Base-by-base conservation (phyloP, 106 monocot species). In the Chionographis japonica region DNA sequence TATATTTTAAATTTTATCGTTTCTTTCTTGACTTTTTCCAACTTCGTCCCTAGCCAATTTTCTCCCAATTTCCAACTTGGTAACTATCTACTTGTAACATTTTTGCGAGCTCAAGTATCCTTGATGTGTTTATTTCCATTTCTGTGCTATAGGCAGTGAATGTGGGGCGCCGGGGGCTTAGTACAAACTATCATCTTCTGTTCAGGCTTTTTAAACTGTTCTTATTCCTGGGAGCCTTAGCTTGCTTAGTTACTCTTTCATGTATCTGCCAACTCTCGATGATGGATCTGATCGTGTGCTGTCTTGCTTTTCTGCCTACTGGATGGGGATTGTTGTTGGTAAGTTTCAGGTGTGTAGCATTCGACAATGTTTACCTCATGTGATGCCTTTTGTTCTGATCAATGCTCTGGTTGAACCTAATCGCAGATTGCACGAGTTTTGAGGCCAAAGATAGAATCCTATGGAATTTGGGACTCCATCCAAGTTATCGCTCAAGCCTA, bases 281-380 rank as follows among this genome's bases (percentile, higher is more conserved):
- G 1, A 79, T 74, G 77, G 93, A 94, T 68, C 58, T 94, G 13
- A 56, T 90, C 41, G 50, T 90, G 35, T 88, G 88, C 56, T 82
- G 77, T 57, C 74, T 92, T 51, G 91, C 91, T 60, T 88, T 88
- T 78, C 57, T 92, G 40, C 91, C 91, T 12, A 92, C 91, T 27
- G 91, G 91, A 4, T 91, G 91, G 91, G 91, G 91, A 14, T 41
- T 91, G 56, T 70, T 91, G 20, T 69, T 74, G 60, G 86, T 91
- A 63, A 65, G 77, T 84, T 50, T 49, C 0, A 14, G 11, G 54
- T 40, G 8, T 38, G 36, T 3, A 13, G 13, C 60, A 10, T 62
- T n/a, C 37, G 39, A 38, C 11, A 27, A 14, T 3, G 9, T 62
- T 4, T 42, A 16, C 13, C 40, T 40, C 16, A 0, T 3, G n/a